Evolutionary conservation across 2,329 filamentous ascomycete species (phyloP), one percentile per base, ranked within the genome.

Genomic region (Amauroascus verrucosus): DNA sequence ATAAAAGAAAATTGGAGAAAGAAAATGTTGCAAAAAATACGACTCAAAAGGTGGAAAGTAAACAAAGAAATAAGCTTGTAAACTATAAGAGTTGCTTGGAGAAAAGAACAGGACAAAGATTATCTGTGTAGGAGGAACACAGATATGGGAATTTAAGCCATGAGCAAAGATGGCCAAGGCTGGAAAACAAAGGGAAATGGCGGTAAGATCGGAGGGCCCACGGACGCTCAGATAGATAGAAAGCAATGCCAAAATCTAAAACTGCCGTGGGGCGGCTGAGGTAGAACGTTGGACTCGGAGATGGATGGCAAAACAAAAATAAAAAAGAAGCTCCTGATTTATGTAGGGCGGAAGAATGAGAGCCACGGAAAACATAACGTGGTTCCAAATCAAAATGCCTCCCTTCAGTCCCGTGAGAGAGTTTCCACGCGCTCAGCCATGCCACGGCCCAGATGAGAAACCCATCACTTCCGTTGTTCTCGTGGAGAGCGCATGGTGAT

Each of bases 1-100:
- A 32, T 6, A 16, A 61, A 65, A 64, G 63, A 55, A 50, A 55
- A 59, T 16, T 22, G 13, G 22, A 61, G 58, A 58, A 60, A 61
- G 60, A 59, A 60, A 38, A 40, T 38, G 20, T 14, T 20, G 41
- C 44, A 58, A 50, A 54, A 44, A 55, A n/a, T 50, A 47, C 37
- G 30, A 49, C 37, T 48, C n/a, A 43, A 55, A 45, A 51, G 44
- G 41, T 33, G 18, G 50, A 54, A 47, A 41, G 37, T 32, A 55
- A 48, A 51, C 54, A 56, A 51, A 38, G 30, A 8, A 51, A 54
- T 18, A 47, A 11, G 41, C 22, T 46, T 48, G 13, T 38, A 18
- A n/a, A 9, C 9, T 30, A 30, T 4, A 37, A 32, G 11, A 33
- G 35, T 16, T 16, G 8, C 14, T 18, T 18, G 30, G 16, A 32